phyloP scores from a whole-genome alignment of 2,329 filamentous ascomycete species.

The Trichoderma asperellum region DNA sequence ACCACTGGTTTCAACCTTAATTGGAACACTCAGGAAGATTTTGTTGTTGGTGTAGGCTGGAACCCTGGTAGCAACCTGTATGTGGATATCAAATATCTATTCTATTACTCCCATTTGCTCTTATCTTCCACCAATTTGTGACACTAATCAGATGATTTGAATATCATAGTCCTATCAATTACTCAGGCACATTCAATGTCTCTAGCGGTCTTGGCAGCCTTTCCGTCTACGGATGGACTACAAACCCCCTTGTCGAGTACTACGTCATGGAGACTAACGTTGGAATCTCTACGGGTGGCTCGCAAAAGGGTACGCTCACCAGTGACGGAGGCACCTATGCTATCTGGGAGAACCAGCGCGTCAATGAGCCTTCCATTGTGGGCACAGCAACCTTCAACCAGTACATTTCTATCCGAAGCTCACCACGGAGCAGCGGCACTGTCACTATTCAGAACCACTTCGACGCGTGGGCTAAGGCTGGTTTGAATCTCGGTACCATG shows the following conservation, averaged over 20 bases:
- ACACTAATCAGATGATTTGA: not conserved
- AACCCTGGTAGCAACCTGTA: not conserved
- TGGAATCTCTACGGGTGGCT: slow-evolving; percentile 44
- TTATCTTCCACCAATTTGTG: not conserved
- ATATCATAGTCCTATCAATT: not conserved
- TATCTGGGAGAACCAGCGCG: slow-evolving; percentile 43
- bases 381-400: slow-evolving; percentile 57
- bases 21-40: not conserved
- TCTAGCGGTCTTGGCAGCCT: slow-evolving; percentile 43
- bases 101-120: not conserved
- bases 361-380: slow-evolving; percentile 52
- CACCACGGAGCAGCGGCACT: slow-evolving; percentile 36
- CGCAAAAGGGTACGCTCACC: slow-evolving; percentile 41
- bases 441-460: slow-evolving; percentile 55
- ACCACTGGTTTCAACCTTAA: not conserved
- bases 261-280: slow-evolving; percentile 47
- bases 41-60: not conserved
- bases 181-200: not conserved
- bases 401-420: slow-evolving; percentile 39
- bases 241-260: slow-evolving; percentile 43
- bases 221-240: slow-evolving; percentile 46
- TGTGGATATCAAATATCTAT: not conserved
- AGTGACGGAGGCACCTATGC: slow-evolving; percentile 46
- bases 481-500: slow-evolving; percentile 52
- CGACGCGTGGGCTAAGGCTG: slow-evolving; percentile 50